Base-by-base conservation (phyloP, 192 early-diverging fungal species). In the Fimicolochytrium jonesii region DNA sequence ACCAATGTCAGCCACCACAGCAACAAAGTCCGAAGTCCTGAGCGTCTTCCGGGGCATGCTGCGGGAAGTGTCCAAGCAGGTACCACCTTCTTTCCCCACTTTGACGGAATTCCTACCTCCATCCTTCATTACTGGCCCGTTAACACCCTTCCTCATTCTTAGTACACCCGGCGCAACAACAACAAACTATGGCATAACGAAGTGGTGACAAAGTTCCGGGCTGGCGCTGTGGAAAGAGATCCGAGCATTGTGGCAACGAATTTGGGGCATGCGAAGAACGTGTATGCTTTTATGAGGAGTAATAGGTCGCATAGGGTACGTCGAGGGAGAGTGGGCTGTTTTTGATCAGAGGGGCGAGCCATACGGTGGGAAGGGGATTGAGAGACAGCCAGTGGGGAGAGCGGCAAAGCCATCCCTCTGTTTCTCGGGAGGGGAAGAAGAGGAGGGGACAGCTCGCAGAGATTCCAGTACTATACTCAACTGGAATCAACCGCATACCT, bases 51-150 rank as follows among this genome's bases (percentile, higher is more conserved):
- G 67, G 15, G 67, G 67, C 4, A 68, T 68, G 15, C 59, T 68
- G 44, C 67, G 67, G 3, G 67, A 68, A 26, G 49, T 68, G n/a
- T 41, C 58, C 17, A 68, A 47, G 26, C 67, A 68, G 67, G 67
- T 68, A 18, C 7, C 20, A 0, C 5, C 1, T 50, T 51, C 23
- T 17, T 13, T 29, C 23, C 22, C 18, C 41, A n/a, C 11, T 59
- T 59, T 25, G 9, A n/a, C 37, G 37, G 9, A 9, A 9, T 41
- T 41, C n/a, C n/a, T 41, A n/a, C 37, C 37, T 41, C 37, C n/a
- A n/a, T n/a, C 9, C 37, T n/a, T n/a, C n/a, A 9, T 41, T 11
- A 41, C 37, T 41, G n/a, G 37, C 9, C n/a, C 9, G 37, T 41
- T 41, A 11, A 11, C 9, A 41, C 37, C n/a, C 9, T 36, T 28